Evolutionary conservation across 2,329 filamentous ascomycete genomes (phyloP), one percentile per base, ranked within the genome.

Genomic region (Talaromyces funiculosus): DNA sequence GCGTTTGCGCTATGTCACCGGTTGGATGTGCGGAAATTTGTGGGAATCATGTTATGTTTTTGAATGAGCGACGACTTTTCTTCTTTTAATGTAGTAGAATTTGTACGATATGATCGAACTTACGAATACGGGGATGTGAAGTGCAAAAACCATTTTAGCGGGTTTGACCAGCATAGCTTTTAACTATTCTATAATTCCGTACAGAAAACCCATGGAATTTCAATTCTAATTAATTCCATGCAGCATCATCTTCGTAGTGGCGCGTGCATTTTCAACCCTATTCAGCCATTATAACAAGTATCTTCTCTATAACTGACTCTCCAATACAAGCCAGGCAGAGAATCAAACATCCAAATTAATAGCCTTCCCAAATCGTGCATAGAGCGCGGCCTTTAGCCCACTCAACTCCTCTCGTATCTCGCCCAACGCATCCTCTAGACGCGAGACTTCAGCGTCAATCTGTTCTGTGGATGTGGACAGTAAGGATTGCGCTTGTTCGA

Each of bases 291-390:
- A n/a, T n/a, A n/a, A n/a, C n/a, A n/a, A n/a, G n/a, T n/a, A n/a
- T 42, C 4, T 20, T 42, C 7, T 12, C 4, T 14, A 5, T 42
- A 18, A 6, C 14, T 9, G 20, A 56, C 20, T 26, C 3, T 14
- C 14, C n/a, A 20, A 42, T 31, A 18, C 4, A 18, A 20, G 35
- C 18, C 5, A n/a, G 9, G 14, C 1, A 45, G n/a, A 16, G 31
- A 10, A 14, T 37, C 83, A 94, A 67, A 89, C 90, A 77, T 99
- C 94, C 66, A 97, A 82, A 77, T 99, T 99, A 81, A 99, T 99
- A 74, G 92, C 96, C 75, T 90, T 86, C 60, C 94, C 94, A 77
- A 99, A 99, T 64, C 95, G 86, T 35, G 92, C 92, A 77, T 99
- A 99, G 63, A 99, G 79, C 64, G 90, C 86, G 62, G 96, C 89